A percentile compares a stretch with the other conserved stretches of the same genome.
These are phyloP conservation scores for Secale cereale DNA, from an alignment of 176 grass and related monocot genomes.

Conservation along the genomic window DNA sequence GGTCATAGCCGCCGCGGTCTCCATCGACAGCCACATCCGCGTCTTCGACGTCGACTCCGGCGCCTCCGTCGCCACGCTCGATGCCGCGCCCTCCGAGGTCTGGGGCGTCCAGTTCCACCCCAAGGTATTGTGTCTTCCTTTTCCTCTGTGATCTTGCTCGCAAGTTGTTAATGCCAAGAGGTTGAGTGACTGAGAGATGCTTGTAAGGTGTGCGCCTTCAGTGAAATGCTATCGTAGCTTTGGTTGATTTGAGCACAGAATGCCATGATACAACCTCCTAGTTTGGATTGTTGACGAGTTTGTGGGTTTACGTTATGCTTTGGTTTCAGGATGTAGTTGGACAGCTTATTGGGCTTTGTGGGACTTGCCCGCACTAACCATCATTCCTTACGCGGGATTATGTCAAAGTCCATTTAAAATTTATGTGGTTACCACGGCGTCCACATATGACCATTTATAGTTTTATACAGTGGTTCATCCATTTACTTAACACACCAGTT, in stretches of 20 bases:
- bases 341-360: no score
- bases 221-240: not conserved
- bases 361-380: no score
- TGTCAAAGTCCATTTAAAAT: no score
- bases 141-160: not conserved
- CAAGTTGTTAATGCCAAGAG: not conserved
- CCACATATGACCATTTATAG: no score
- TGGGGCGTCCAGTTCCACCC: slow-evolving; percentile 96
- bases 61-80: slow-evolving; percentile 64
- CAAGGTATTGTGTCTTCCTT: slow-evolving; percentile 36
- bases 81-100: slow-evolving; percentile 77
- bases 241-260: not conserved
- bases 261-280: not conserved
- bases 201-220: not conserved
- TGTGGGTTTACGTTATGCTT: not conserved
- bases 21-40: slow-evolving; percentile 71
- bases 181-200: not conserved
- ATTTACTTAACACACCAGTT: no score
- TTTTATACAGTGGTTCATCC: no score
- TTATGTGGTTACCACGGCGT: no score
- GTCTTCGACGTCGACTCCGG: slow-evolving; percentile 80
- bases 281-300: not conserved
- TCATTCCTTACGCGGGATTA: no score
- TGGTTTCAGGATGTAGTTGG: no score
- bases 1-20: slow-evolving; percentile 61